Evolutionary conservation across 1,284 basidiomycete species (phyloP).

Genomic region (Cutaneotrichosporon mucoides): DNA sequence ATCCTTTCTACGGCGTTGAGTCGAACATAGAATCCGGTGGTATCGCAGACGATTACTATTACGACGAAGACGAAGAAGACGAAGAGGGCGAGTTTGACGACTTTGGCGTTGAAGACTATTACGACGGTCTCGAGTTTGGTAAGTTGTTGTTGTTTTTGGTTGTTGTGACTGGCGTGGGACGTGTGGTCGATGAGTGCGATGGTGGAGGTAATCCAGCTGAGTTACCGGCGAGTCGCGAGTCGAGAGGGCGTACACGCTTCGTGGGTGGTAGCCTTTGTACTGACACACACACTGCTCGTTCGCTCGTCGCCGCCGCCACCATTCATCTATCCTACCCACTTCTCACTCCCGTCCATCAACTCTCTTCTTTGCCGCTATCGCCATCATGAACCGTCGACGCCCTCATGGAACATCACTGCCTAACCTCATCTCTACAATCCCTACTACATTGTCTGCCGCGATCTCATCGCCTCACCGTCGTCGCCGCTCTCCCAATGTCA

Average conservation of each 20-base stretch:
- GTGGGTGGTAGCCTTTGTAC: too few species aligned
- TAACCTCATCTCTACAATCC: neutral
- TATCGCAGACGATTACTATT: slow-evolving; percentile 20
- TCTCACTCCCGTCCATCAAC: too few species aligned
- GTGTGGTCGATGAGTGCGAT: neutral
- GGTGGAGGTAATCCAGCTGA: neutral
- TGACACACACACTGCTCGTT: too few species aligned
- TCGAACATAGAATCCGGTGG: slow-evolving; percentile 20
- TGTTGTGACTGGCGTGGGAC: neutral
- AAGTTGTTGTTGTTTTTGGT: neutral
- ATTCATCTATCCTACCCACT: too few species aligned
- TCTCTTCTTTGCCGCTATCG: too few species aligned
- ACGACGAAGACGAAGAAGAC: slow-evolving; percentile 27
- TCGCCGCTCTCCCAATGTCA: neutral
- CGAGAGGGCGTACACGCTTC: too few species aligned
- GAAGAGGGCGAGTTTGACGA: slow-evolving; percentile 25
- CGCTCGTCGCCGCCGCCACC: too few species aligned
- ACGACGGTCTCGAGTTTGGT: slow-evolving; percentile 14
- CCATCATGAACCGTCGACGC: neutral
- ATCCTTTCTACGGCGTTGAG: slow-evolving; percentile 23
- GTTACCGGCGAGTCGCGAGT: too few species aligned
- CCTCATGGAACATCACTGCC: too few species aligned
- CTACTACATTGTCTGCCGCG: neutral
- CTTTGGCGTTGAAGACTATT: slow-evolving; percentile 7
- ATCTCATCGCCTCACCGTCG: neutral